Percentiles rank a stretch among this genome's conserved stretches.
phyloP scores from a whole-genome alignment of 495 filamentous ascomycete species.

The Podospora pseudoanserina region DNA sequence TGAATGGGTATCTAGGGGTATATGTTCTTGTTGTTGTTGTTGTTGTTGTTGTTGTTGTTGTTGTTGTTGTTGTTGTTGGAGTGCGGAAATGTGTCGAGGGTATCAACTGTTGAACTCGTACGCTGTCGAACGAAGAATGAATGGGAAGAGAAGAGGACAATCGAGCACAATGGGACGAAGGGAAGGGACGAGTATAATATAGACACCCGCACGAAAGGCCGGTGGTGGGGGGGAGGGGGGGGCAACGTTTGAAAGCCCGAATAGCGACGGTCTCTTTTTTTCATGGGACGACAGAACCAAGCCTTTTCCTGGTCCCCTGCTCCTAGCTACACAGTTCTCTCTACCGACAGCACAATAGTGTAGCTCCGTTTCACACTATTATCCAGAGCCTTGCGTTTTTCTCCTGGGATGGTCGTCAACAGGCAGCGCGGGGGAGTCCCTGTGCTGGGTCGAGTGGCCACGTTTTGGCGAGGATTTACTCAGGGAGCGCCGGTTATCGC shows the following conservation, averaged over 20 bases:
- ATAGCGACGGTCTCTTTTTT: not conserved
- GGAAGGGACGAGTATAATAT: conserved; percentile 19
- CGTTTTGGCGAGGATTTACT: conserved; percentile 21
- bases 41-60: not conserved
- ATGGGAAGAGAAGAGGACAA: conserved; percentile 10
- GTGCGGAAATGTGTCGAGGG: conserved; percentile 3
- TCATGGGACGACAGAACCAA: conserved; percentile 1
- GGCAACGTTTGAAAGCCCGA: conserved; percentile 2
- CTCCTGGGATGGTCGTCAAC: conserved; percentile 8
- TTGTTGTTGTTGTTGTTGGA: not conserved
- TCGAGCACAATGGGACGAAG: conserved; percentile 8
- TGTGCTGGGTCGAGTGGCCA: conserved; percentile 23
- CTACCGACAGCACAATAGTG: conserved; percentile 11
- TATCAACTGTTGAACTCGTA: conserved; percentile 19
- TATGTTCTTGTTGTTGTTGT: not conserved
- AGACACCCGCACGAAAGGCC: conserved; percentile 7
- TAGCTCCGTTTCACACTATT: conserved; percentile 17
- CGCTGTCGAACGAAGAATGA: conserved; percentile 13
- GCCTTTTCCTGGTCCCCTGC: conserved; percentile 6
- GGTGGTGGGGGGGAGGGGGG: conserved; percentile 11
- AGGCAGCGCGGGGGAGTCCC: conserved; percentile 11
- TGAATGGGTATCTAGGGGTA: conserved; percentile 9
- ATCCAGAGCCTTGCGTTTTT: conserved; percentile 1
- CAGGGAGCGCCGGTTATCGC: conserved; percentile 24
- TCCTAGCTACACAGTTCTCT: conserved; percentile 12